Base-by-base conservation (phyloP, 495 filamentous ascomycete genomes). In the Penicillium silybi region DNA sequence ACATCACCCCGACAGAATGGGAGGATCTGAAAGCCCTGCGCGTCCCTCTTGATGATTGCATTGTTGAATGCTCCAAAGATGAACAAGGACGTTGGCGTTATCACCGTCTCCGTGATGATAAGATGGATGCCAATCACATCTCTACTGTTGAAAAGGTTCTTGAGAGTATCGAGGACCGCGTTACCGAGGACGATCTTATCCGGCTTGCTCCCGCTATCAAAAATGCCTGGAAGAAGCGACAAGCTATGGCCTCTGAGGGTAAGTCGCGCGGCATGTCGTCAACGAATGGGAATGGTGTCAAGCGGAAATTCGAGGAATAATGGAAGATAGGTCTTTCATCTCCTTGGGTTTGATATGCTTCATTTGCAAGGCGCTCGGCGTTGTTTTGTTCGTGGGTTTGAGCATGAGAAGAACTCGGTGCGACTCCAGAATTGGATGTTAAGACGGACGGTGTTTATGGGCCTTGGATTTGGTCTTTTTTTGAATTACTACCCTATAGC, bases 1-100 rank as follows among this genome's bases (percentile, higher is more conserved):
- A 80, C 55, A 63, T 97, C 39, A 82, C 84, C n/a, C 74, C 79
- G 5, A 61, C 75, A 2, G 89, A 97, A 66, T 98, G 93, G 93
- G 88, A 93, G 56, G 70, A 74, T 9, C 59, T 97, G 42, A 97
- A 96, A 66, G 56, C 62, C 2, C 61, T 90, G 38, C 67, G 77
- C 6, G 70, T 88, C 46, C 86, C 86, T 4, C 73, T 97, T 16
- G 85, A 97, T 61, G 85, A 91, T 45, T 74, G 84, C 10, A 88
- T 97, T 41, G 85, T 96, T 10, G 93, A 98, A 73, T 96, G 90
- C 62, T 85, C 80, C 55, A 84, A 88, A 70, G 89, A 96, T 59
- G 68, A 74, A 17, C 63, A 86, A 50, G 76, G 76, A 20, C 73
- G 82, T 19, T 98, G 93, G 93, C 80, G 89, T 29, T 90, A 88